A percentile compares a stretch with the other conserved stretches of the same genome.
Conservation (phyloP, 768 basidiomycete species). For the Mycena alexandri region DNA sequence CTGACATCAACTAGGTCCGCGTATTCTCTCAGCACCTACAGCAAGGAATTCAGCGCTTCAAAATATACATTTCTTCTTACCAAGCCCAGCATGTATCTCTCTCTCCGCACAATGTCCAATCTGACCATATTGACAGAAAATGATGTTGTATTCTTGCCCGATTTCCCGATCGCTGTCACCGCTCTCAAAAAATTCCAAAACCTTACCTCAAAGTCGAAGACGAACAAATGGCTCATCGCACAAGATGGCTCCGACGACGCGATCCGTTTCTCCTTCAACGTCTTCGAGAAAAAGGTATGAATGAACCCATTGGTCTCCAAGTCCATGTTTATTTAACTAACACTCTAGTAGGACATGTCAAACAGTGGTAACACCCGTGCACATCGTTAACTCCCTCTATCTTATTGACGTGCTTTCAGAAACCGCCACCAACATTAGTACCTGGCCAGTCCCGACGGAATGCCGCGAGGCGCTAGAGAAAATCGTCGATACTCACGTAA, state of each 20-base stretch:
- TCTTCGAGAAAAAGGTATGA: not conserved
- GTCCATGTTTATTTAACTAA: not conserved
- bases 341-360: not conserved
- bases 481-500: not conserved
- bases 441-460: not conserved
- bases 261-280: not conserved
- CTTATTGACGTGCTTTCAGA: not conserved
- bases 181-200: constrained; percentile 6
- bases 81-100: not conserved
- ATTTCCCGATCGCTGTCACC: not conserved
- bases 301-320: not conserved
- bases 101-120: not conserved
- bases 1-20: not conserved
- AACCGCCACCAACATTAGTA: not conserved
- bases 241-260: not conserved
- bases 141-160: not conserved
- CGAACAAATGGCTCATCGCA: not conserved
- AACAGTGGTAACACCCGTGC: not conserved
- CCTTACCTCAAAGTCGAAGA: not conserved
- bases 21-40: not conserved
- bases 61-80: not conserved
- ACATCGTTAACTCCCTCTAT: not conserved
- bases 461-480: not conserved
- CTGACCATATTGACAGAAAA: not conserved
- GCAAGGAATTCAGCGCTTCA: not conserved